Evolutionary conservation across 2,329 filamentous ascomycete species (phyloP).

Genomic region (Ceratocystis albifundus): DNA sequence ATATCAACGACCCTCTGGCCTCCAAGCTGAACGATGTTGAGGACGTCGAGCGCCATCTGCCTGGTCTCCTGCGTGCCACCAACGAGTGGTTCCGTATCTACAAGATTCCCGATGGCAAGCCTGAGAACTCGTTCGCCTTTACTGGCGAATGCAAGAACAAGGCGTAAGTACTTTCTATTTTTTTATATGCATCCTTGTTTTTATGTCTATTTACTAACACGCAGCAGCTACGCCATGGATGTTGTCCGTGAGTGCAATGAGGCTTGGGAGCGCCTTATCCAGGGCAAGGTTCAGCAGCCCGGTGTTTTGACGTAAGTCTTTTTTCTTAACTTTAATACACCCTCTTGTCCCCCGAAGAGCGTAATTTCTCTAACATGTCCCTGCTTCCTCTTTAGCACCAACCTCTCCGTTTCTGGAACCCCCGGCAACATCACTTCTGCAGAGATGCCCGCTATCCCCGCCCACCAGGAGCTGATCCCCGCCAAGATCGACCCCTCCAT

Average conservation of each 20-base stretch:
- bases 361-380: constrained; percentile 28
- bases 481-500: constrained; percentile 91
- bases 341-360: neutral
- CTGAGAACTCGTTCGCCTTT: constrained; percentile 99
- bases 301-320: constrained; percentile 67
- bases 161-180: constrained; percentile 40
- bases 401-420: constrained; percentile 64
- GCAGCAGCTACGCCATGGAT: constrained; percentile 67
- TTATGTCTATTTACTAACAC: constrained; percentile 29
- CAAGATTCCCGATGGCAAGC: constrained; percentile 99
- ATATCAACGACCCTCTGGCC: constrained; percentile 92
- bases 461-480: constrained; percentile 66
- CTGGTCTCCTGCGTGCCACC: constrained; percentile 89
- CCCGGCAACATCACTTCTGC: constrained; percentile 56
- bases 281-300: constrained; percentile 70
- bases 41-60: constrained; percentile 96
- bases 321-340: neutral
- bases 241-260: constrained; percentile 92
- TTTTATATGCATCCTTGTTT: constrained; percentile 36
- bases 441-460: constrained; percentile 64
- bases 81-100: constrained; percentile 99
- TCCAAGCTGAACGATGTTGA: constrained; percentile 96
- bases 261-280: constrained; percentile 93
- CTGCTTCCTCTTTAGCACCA: constrained; percentile 49
- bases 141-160: constrained; percentile 99